Evolutionary conservation across 192 early-diverging fungal genomes (phyloP).

Genomic region (Ramicandelaber brevisporus): DNA sequence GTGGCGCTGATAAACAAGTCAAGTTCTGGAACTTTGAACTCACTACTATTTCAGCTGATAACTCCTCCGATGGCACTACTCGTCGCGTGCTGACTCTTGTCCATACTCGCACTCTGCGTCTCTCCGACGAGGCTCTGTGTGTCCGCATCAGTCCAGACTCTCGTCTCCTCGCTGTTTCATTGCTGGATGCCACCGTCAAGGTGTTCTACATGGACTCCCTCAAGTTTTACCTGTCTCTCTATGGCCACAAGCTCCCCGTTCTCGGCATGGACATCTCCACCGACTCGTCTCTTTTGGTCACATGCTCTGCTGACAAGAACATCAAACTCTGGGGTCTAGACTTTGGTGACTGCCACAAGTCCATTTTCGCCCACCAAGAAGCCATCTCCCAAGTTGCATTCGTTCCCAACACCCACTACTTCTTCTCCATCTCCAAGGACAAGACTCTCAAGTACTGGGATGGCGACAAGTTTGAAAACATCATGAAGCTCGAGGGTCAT

Average conservation of each 20-base stretch:
- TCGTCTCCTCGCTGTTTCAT: slow-evolving; percentile 65
- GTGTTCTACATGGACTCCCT: slow-evolving; percentile 89
- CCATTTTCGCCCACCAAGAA: slow-evolving; percentile 81
- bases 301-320: slow-evolving; percentile 91
- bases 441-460: slow-evolving; percentile 86
- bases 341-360: slow-evolving; percentile 97
- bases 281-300: slow-evolving; percentile 72
- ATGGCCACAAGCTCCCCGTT: slow-evolving; percentile 96
- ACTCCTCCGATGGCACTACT: slow-evolving; percentile 1
- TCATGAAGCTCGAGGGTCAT: slow-evolving; percentile 77
- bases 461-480: slow-evolving; percentile 88
- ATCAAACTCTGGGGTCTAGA: slow-evolving; percentile 97
- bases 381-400: slow-evolving; percentile 68
- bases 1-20: slow-evolving; percentile 80
- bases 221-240: slow-evolving; percentile 90
- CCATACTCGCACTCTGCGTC: slow-evolving; percentile 73
- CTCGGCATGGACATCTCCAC: slow-evolving; percentile 96
- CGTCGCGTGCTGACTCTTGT: slow-evolving; percentile 43
- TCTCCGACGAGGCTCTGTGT: slow-evolving; percentile 82
- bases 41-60: slow-evolving; percentile 11
- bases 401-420: slow-evolving; percentile 86
- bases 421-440: slow-evolving; percentile 84
- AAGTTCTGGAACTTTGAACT: slow-evolving; percentile 96
- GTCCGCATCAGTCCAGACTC: slow-evolving; percentile 66
- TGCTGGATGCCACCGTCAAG: slow-evolving; percentile 89